These are phyloP conservation scores for Eimeria necatrix DNA, from an alignment of 169 alveolate species.

Conservation along the genomic window DNA sequence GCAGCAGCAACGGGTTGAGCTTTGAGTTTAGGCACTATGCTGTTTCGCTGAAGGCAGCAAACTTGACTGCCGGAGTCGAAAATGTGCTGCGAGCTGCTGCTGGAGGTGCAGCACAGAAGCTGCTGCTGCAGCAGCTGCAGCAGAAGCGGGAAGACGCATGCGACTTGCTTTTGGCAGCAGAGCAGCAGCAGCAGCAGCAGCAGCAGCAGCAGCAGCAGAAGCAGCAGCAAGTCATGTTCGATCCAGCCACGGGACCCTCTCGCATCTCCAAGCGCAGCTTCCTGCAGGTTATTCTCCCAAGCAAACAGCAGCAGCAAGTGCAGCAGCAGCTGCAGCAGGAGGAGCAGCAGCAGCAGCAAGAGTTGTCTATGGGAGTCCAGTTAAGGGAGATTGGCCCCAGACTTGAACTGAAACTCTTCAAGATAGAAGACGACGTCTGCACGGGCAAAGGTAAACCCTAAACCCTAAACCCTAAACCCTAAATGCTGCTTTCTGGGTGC, in stretches of 20 bases:
- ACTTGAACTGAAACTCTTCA: slow-evolving; percentile 80
- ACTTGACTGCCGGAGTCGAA: slow-evolving; percentile 7
- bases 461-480: slow-evolving; percentile 6
- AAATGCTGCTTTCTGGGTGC: not conserved
- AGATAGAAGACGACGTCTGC: slow-evolving; percentile 86
- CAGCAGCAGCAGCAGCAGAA: slow-evolving; percentile 24
- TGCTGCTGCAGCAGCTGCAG: slow-evolving; percentile 35
- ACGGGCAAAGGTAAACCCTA: slow-evolving; percentile 79
- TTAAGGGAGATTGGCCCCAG: slow-evolving; percentile 86
- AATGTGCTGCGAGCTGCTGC: not conserved
- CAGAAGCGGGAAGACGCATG: slow-evolving; percentile 37
- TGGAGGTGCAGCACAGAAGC: slow-evolving; percentile 29
- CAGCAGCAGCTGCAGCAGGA: slow-evolving; percentile 4
- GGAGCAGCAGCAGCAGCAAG: not conserved
- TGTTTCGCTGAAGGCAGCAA: slow-evolving; percentile 27
- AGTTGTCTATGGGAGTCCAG: slow-evolving; percentile 48
- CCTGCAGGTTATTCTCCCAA: slow-evolving; percentile 6
- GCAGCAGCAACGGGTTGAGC: not conserved
- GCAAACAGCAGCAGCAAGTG: not conserved
- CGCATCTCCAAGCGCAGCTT: slow-evolving; percentile 28
- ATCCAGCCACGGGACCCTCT: not conserved
- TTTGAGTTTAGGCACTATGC: slow-evolving; percentile 9
- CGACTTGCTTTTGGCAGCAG: slow-evolving; percentile 29
- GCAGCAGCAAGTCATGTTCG: not conserved
- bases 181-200: not conserved